Percentiles rank a stretch among this genome's conserved stretches.
These are phyloP conservation scores for Citeromyces hawaiiensis DNA, from an alignment of 1,139 yeast genomes.

Conservation along the genomic window DNA sequence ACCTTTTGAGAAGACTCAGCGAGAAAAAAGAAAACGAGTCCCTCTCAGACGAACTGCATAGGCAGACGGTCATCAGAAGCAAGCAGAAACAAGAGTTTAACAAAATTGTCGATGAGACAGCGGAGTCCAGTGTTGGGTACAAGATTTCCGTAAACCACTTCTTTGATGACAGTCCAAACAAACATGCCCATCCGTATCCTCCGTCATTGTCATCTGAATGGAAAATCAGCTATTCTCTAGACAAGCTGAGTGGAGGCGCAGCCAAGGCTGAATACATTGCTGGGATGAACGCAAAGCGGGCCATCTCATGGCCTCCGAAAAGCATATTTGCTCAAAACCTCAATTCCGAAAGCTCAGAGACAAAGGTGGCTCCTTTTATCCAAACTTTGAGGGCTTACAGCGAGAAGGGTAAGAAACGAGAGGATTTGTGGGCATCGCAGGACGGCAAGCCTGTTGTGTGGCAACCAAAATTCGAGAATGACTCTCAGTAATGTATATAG, in stretches of 20 bases:
- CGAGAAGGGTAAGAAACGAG: slow-evolving; percentile 1
- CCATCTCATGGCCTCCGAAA: neutral
- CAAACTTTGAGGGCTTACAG: neutral
- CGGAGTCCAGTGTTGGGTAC: slow-evolving; percentile 8
- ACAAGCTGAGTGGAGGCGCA: neutral
- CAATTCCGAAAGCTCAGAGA: neutral
- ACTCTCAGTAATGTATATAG: neutral
- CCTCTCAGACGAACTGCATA: slow-evolving; percentile 1
- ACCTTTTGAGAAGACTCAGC: slow-evolving; percentile 1
- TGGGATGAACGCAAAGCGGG: neutral
- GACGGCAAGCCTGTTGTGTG: neutral
- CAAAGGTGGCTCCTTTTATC: slow-evolving; percentile 1
- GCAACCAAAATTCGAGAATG: neutral
- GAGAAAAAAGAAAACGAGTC: neutral
- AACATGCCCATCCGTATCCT: slow-evolving; percentile 13
- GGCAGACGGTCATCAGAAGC: neutral
- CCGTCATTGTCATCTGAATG: slow-evolving; percentile 13
- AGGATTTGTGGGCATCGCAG: slow-evolving; percentile 14
- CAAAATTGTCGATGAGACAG: slow-evolving; percentile 10
- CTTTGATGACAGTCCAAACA: slow-evolving; percentile 10
- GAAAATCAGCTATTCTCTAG: slow-evolving; percentile 5
- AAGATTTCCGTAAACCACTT: slow-evolving; percentile 12
- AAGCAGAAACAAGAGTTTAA: slow-evolving; percentile 12
- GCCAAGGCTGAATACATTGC: neutral
- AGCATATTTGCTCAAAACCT: neutral